Percentiles rank a stretch among this genome's conserved stretches.
Conservation (phyloP, 2,329 filamentous ascomycete species). For the Alternaria viburni region DNA sequence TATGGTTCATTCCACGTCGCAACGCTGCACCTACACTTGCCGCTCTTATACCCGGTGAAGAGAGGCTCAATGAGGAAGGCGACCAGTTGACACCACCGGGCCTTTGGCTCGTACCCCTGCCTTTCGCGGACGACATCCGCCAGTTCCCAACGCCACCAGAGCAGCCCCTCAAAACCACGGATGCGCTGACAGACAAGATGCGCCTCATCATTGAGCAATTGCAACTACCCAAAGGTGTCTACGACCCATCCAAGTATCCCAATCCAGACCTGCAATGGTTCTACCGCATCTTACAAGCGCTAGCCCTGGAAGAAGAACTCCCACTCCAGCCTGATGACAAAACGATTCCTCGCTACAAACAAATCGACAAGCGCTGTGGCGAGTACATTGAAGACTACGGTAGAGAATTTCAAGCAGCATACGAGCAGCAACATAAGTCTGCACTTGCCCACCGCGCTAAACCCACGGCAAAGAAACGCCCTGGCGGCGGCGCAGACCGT, state of each 20-base stretch:
- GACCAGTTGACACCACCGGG: constrained; percentile 79
- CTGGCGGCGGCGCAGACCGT: constrained; percentile 11
- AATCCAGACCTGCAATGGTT: constrained; percentile 97
- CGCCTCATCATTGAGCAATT: constrained; percentile 81
- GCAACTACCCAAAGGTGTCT: constrained; percentile 83
- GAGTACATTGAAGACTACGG: constrained; percentile 81
- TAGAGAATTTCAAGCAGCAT: constrained; percentile 67
- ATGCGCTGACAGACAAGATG: constrained; percentile 81
- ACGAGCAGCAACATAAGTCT: constrained; percentile 48
- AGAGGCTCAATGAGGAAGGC: constrained; percentile 66
- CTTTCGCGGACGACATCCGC: constrained; percentile 87
- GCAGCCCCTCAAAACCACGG: constrained; percentile 55
- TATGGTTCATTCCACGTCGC: constrained; percentile 84
- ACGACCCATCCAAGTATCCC: constrained; percentile 85
- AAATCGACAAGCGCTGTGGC: constrained; percentile 86
- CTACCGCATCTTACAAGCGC: constrained; percentile 88
- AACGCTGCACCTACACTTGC: constrained; percentile 82
- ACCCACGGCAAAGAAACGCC: constrained; percentile 52
- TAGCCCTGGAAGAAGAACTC: constrained; percentile 90
- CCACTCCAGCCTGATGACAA: constrained; percentile 77
- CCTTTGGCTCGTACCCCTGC: constrained; percentile 86
- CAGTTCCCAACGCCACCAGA: constrained; percentile 70
- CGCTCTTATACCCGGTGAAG: constrained; percentile 78
- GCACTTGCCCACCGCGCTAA: constrained; percentile 53
- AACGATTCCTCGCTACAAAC: constrained; percentile 81